phyloP scores from a whole-genome alignment of 129 eudicot species.

The Chrysanthemum seticuspe region DNA sequence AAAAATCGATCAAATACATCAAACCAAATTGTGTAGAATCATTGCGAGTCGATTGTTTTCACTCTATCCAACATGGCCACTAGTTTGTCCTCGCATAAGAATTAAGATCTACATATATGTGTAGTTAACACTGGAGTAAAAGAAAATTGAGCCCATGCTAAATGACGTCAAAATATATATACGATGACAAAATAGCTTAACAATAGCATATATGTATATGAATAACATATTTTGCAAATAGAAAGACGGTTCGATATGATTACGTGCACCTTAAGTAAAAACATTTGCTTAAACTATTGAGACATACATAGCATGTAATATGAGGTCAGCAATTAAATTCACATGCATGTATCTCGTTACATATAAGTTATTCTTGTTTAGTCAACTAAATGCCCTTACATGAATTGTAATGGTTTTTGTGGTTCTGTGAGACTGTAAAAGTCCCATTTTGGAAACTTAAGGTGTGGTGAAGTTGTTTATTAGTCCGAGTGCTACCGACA shows the following conservation, averaged over 20 bases:
- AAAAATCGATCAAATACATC: too few relatives aligned
- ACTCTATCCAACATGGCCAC: too few relatives aligned
- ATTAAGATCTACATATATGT: too few relatives aligned
- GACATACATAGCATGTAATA: not conserved
- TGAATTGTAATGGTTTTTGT: too few relatives aligned
- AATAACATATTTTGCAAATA: not conserved
- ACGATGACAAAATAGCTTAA: not conserved
- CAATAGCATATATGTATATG: not conserved
- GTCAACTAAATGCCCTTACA: too few relatives aligned
- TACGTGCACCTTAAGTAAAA: not conserved
- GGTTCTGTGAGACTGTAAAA: too few relatives aligned
- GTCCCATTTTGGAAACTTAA: too few relatives aligned
- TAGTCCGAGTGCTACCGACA: too few relatives aligned
- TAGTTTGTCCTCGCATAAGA: too few relatives aligned
- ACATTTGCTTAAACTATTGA: not conserved
- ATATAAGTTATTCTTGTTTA: not conserved
- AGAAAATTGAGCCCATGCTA: not conserved
- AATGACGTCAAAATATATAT: not conserved
- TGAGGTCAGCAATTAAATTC: not conserved
- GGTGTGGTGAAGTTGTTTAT: too few relatives aligned
- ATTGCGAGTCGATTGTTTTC: too few relatives aligned
- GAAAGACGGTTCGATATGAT: not conserved
- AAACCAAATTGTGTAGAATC: too few relatives aligned
- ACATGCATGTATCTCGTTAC: not conserved
- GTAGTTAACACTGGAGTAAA: not conserved